Evolutionary conservation across 2,329 filamentous ascomycete species (phyloP).

Genomic region (Thielaviopsis euricoi): DNA sequence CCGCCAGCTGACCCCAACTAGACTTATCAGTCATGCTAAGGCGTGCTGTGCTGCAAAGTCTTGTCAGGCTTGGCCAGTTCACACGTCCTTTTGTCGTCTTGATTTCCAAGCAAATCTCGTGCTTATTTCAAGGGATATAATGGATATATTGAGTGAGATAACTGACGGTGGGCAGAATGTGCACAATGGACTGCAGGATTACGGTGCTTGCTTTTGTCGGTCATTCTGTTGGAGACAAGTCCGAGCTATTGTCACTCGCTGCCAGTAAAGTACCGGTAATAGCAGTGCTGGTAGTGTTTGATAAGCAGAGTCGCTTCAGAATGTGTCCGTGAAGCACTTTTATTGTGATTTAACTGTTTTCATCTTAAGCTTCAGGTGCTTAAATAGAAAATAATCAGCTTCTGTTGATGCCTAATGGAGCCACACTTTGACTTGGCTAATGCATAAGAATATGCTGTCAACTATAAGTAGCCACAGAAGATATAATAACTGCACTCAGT

Average conservation of each 20-base stretch:
- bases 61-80: no score
- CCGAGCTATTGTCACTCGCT: no score
- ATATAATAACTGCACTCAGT: neutral
- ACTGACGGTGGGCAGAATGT: neutral
- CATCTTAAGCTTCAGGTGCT: neutral
- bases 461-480: neutral
- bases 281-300: no score
- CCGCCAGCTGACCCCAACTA: neutral
- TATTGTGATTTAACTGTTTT: neutral
- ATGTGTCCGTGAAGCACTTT: neutral
- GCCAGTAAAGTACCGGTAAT: no score
- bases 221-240: no score
- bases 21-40: neutral
- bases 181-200: neutral
- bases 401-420: neutral
- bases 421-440: neutral
- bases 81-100: neutral
- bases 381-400: neutral
- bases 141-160: no score
- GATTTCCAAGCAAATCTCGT: neutral
- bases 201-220: neutral
- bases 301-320: neutral
- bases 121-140: neutral
- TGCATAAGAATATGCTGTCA: neutral
- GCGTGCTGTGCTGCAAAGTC: neutral